A percentile compares a stretch with the other conserved stretches of the same genome.
phyloP scores from a whole-genome alignment of 345 rosid species.

The Xanthoceras sorbifolium region DNA sequence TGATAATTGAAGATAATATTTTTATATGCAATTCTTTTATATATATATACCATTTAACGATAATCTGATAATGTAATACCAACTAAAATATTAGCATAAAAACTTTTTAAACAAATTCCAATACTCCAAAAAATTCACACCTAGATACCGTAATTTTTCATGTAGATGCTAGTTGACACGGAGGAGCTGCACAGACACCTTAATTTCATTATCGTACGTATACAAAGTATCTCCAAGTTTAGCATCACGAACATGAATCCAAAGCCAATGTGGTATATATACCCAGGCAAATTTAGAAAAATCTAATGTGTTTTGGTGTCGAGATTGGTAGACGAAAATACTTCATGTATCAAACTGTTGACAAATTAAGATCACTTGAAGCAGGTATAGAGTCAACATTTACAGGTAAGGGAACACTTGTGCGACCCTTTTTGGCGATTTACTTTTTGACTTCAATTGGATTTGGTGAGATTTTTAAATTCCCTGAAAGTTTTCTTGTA shows the following conservation, averaged over 20 bases:
- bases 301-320: too few species aligned
- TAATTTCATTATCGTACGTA: too few species aligned
- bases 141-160: neutral
- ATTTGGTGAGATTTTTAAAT: conserved; percentile 5
- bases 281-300: too few species aligned
- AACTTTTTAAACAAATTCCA: neutral
- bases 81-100: neutral
- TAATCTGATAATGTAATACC: neutral
- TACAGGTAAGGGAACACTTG: conserved; percentile 6
- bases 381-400: neutral
- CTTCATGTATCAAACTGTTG: neutral
- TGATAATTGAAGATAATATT: neutral
- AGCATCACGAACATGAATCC: neutral
- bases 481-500: neutral
- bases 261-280: too few species aligned
- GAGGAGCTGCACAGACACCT: neutral
- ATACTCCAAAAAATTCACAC: neutral
- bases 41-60: too few species aligned
- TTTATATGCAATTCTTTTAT: too few species aligned
- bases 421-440: neutral
- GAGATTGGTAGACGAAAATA: too few species aligned
- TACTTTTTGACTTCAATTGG: neutral
- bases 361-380: neutral
- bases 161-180: neutral
- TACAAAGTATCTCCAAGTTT: neutral